Conservation (phyloP, 192 early-diverging fungal genomes). For the Coemansia sp. region DNA sequence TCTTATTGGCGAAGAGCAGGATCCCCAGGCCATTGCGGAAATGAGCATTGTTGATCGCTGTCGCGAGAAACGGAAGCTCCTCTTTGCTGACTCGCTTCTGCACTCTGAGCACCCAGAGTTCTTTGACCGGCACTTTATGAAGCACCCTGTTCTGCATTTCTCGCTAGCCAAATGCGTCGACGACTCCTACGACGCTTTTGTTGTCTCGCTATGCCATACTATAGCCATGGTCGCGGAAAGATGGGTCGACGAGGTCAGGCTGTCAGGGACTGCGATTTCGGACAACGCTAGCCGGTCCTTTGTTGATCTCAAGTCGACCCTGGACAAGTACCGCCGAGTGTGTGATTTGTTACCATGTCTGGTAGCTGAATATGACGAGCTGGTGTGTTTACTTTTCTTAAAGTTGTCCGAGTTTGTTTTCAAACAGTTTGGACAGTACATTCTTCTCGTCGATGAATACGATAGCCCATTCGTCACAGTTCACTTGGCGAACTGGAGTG, state of each 20-base stretch:
- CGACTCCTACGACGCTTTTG: conserved; percentile 5
- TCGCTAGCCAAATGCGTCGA: conserved; percentile 20
- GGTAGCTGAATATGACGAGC: not conserved
- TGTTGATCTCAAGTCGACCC: not conserved
- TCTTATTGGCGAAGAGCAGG: not conserved
- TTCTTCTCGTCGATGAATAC: conserved; percentile 41
- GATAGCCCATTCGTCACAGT: conserved; percentile 44
- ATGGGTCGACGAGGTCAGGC: not conserved
- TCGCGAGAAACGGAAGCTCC: conserved; percentile 26
- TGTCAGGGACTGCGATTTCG: not conserved
- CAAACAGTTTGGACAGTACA: conserved; percentile 24
- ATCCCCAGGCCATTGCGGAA: not conserved
- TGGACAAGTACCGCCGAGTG: not conserved
- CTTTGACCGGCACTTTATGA: conserved; percentile 38
- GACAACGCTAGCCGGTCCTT: not conserved
- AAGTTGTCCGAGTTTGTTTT: conserved; percentile 16
- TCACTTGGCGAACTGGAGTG: conserved; percentile 20
- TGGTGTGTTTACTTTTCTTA: conserved; percentile 10
- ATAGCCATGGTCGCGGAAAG: not conserved
- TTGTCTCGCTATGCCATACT: conserved; percentile 10
- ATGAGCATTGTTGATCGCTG: conserved; percentile 7
- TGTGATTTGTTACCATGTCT: no score
- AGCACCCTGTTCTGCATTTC: conserved; percentile 37
- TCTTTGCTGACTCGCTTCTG: conserved; percentile 36
- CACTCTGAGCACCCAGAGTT: conserved; percentile 31